These are phyloP conservation scores for Sextonia rubra DNA, from an alignment of 164 flowering plant genomes.

Conservation along the genomic window DNA sequence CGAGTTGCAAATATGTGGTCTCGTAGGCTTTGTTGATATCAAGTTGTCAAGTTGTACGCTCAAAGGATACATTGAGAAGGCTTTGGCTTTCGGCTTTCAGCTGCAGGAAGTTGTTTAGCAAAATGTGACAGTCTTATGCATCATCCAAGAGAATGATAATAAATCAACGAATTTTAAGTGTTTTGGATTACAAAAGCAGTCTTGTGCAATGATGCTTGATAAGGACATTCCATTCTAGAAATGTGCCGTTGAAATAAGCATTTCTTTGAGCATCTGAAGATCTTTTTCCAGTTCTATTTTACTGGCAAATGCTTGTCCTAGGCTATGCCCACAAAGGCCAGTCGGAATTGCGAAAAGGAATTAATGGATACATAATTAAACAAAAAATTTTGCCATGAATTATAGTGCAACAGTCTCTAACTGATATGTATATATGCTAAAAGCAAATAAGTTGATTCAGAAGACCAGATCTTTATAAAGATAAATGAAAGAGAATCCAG, in stretches of 20 bases:
- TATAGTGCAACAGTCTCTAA: conserved; percentile 27
- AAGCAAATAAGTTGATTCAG: conserved; percentile 6
- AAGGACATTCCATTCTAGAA: conserved; percentile 20
- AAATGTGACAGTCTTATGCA: conserved; percentile 3
- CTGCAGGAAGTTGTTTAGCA: conserved; percentile 13
- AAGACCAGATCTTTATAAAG: conserved; percentile 12
- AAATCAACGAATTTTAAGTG: too few species aligned
- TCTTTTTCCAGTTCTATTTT: conserved; percentile 19
- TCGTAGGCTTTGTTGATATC: conserved; percentile 28
- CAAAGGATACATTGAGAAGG: conserved; percentile 10
- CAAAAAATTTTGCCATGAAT: conserved; percentile 15
- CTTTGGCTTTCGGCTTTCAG: conserved; percentile 8
- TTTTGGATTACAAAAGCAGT: conserved; percentile 21
- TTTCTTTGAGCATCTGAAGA: conserved; percentile 11
- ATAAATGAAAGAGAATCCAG: conserved; percentile 17
- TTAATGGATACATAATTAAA: conserved; percentile 26
- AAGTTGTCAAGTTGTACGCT: conserved; percentile 13
- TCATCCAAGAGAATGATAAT: conserved; percentile 23
- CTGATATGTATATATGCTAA: conserved; percentile 33
- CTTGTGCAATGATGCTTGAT: conserved; percentile 7
- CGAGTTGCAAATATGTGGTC: conserved; percentile 19
- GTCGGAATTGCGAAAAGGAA: conserved; percentile 16
- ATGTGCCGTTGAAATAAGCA: conserved; percentile 21
- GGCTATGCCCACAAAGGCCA: conserved; percentile 8
- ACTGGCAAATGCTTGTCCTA: conserved; percentile 16